phyloP scores from a whole-genome alignment of 139 green algal genomes.

The Volvox africanus region DNA sequence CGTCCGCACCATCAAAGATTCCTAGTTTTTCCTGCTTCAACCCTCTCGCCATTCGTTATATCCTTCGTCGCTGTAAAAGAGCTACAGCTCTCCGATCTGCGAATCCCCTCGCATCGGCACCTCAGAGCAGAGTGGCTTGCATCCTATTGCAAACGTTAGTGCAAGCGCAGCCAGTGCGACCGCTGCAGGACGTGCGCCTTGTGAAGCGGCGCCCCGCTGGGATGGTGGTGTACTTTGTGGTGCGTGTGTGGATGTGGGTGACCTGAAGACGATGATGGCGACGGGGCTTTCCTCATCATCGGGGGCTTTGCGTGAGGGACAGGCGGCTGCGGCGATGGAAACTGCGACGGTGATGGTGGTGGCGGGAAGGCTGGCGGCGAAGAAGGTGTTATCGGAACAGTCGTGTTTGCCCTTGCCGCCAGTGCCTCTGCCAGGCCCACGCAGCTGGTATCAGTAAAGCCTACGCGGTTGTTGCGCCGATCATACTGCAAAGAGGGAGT shows the following conservation, averaged over 20 bases:
- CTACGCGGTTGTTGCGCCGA: slow-evolving; percentile 61
- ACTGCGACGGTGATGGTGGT: not conserved
- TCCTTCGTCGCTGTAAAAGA: no score
- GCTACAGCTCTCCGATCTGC: no score
- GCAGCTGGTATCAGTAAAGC: slow-evolving; percentile 62
- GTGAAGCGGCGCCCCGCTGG: not conserved
- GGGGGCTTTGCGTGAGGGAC: not conserved
- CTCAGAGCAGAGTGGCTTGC: no score
- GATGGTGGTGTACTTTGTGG: not conserved
- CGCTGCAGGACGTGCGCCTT: not conserved
- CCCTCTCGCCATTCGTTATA: no score
- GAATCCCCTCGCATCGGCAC: no score
- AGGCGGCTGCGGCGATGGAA: not conserved
- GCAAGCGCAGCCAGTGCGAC: not conserved
- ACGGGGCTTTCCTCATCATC: not conserved
- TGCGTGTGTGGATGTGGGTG: not conserved
- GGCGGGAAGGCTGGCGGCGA: not conserved
- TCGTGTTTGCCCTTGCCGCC: not conserved
- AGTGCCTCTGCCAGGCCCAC: not conserved
- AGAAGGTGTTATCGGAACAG: not conserved
- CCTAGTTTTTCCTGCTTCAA: no score
- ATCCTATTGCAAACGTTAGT: not conserved
- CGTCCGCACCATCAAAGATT: no score
- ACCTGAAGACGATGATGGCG: not conserved
- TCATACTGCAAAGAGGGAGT: slow-evolving; percentile 66